These are phyloP conservation scores for Didymella pomorum DNA, from an alignment of 2,329 filamentous ascomycete genomes.

Conservation along the genomic window DNA sequence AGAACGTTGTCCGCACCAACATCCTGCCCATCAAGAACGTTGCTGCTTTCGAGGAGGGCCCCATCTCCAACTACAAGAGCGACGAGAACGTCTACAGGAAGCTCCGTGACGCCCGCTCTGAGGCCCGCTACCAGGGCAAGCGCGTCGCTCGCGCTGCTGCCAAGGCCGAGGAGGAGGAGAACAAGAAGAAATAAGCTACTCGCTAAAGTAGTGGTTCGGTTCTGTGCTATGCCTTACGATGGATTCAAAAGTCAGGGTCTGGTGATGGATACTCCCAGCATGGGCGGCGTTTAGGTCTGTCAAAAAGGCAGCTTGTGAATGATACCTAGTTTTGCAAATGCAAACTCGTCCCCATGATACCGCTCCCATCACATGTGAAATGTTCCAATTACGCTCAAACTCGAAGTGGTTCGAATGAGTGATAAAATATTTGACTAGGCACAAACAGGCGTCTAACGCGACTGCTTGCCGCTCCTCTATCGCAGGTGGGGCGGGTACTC, in stretches of 20 bases:
- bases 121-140: constrained; percentile 80
- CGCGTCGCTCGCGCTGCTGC: constrained; percentile 94
- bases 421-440: too few species aligned
- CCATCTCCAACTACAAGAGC: constrained; percentile 72
- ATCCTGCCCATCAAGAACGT: constrained; percentile 77
- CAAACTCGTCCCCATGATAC: constrained; percentile 36
- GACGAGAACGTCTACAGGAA: constrained; percentile 88
- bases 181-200: constrained; percentile 78
- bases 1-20: constrained; percentile 62
- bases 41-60: constrained; percentile 79
- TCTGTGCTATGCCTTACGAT: constrained; percentile 41
- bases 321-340: constrained; percentile 50
- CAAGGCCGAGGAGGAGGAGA: constrained; percentile 80
- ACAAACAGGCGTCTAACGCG: neutral
- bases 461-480: neutral
- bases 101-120: constrained; percentile 83
- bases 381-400: neutral
- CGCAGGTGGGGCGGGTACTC: neutral
- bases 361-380: neutral
- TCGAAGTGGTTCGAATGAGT: too few species aligned
- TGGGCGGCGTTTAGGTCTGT: constrained; percentile 51
- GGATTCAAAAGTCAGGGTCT: constrained; percentile 44
- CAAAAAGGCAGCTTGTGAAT: constrained; percentile 47
- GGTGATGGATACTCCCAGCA: constrained; percentile 45
- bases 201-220: constrained; percentile 28